Base-by-base conservation (phyloP, 805 yeast species). In the Kluyveromyces dobzhanskii region DNA sequence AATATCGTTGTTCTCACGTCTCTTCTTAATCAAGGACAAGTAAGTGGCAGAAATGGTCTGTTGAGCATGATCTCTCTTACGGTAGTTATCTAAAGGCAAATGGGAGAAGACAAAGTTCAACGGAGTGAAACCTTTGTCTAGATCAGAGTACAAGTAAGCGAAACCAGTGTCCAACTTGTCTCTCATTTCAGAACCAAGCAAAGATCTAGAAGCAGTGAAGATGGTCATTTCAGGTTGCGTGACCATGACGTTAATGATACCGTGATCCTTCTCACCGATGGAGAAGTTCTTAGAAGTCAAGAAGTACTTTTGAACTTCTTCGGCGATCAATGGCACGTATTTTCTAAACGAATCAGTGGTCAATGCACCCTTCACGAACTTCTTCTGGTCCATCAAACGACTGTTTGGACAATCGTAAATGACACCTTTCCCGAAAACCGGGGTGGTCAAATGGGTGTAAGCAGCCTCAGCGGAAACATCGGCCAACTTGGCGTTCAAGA, bases 391-490 rank as follows among this genome's bases (percentile, higher is more conserved):
- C 98, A 92, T 92, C 55, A 92, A 75, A 49, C 87, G 78, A 54
- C 78, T 66, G 67, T 92, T 92, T 46, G 98, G 86, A 65, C 97
- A 90, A 66, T 92, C 98, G 61, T 92, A 92, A 38, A 92, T 84
- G 39, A 92, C 98, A 54, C 97, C 98, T 56, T 87, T 78, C 53
- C 98, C 98, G 51, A 92, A 92, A 12, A 87, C 96, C 11, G 98
- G 98, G n/a, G 97, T 90, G n/a, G 98, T 92, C 64, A 92, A 73
- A 59, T 88, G 96, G 45, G 80, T 73, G 67, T 92, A 92, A 29
- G 97, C 97, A 35, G 84, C 97, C 61, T 92, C 97, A 35, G 98
- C 98, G 35, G 87, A 80, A 17, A 88, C 97, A 52, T 86, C 95
- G 23, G 79, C 75, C 39, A 83, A 70, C 64, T 85, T 88, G 31